Evolutionary conservation across 2,329 filamentous ascomycete genomes (phyloP), one percentile per base, ranked within the genome.

Genomic region (Paraphoma sp.): DNA sequence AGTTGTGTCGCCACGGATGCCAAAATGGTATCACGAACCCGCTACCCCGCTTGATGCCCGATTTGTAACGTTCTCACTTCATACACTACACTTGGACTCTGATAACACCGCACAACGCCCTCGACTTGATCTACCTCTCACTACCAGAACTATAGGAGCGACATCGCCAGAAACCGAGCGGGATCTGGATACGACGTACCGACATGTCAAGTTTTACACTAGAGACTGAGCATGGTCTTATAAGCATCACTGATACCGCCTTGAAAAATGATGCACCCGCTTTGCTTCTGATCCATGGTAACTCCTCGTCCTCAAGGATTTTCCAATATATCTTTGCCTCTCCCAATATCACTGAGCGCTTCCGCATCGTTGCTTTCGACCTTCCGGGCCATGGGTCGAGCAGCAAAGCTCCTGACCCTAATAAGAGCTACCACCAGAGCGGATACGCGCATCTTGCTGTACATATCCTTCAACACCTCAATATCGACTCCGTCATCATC

Each of bases 351-450:
- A 57, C 56, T 1, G 12, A 49, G n/a, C 29, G 30, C 1, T 62
- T 63, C 54, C 68, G 66, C 43, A 47, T 72, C 47, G 51, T 77
- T 9, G 51, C 72, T 9, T 66, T 76, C 51, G 72, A 74, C 54
- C 68, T 75, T 40, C 74, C 74, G 28, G 74, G 74, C 56, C 74
- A 77, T 48, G 74, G 74, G 48, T 57, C 63, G 11, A 65, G 59
- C 33, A 62, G 55, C 46, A 65, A 76, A 38, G 70, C 74, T 9
- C 62, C 64, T 2, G 46, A 68, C 33, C 69, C 71, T 0, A 44
- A 59, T 2, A 51, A 38, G 1, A 60, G 57, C 11, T 77, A 76
- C 62, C 68, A 56, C 23, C 67, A 67, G 62, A 53, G 65, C 1
- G 73, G 64, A 40, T 76, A 76, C 58, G 73, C 73, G 23, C 63